These are phyloP conservation scores for Chrysochromulina tobinii DNA, from an alignment of 78 protist genomes.

Conservation along the genomic window DNA sequence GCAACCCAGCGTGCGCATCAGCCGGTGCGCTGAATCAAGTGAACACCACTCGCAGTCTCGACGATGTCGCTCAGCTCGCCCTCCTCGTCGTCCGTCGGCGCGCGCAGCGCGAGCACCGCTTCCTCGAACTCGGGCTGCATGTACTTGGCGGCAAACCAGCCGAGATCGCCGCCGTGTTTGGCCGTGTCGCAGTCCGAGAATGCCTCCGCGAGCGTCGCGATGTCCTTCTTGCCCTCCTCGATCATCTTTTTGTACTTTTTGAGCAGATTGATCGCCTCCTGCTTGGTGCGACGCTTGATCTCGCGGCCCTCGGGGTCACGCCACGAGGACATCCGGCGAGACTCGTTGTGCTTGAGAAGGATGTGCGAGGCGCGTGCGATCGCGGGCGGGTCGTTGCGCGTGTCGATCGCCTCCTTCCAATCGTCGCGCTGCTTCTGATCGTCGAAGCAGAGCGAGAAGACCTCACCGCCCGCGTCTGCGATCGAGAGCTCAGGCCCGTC, in stretches of 20 bases:
- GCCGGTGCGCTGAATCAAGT: background rate
- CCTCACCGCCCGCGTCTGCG: background rate
- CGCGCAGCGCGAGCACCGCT: background rate
- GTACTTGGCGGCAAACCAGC: conserved; percentile 30
- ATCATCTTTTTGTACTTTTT: no score
- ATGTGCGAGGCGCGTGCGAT: conserved; percentile 43
- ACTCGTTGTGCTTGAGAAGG: conserved; percentile 32
- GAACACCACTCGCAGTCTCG: background rate
- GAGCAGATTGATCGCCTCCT: no score
- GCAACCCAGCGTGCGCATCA: background rate
- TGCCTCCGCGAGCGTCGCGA: background rate
- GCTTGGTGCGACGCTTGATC: background rate
- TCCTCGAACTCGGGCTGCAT: conserved; percentile 51
- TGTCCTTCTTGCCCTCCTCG: background rate
- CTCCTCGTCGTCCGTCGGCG: background rate
- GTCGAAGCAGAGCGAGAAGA: background rate
- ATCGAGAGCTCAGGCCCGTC: no score
- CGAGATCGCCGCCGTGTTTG: conserved; percentile 44
- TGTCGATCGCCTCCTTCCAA: background rate
- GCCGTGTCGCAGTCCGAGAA: conserved; percentile 18
- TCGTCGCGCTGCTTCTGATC: background rate
- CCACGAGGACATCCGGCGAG: conserved; percentile 16
- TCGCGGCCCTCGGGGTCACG: background rate
- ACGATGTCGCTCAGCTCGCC: background rate
- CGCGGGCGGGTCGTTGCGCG: background rate